Evolutionary conservation across 2,329 filamentous ascomycete species (phyloP), one percentile per base, ranked within the genome.

Genomic region (Bipolaris cookei): DNA sequence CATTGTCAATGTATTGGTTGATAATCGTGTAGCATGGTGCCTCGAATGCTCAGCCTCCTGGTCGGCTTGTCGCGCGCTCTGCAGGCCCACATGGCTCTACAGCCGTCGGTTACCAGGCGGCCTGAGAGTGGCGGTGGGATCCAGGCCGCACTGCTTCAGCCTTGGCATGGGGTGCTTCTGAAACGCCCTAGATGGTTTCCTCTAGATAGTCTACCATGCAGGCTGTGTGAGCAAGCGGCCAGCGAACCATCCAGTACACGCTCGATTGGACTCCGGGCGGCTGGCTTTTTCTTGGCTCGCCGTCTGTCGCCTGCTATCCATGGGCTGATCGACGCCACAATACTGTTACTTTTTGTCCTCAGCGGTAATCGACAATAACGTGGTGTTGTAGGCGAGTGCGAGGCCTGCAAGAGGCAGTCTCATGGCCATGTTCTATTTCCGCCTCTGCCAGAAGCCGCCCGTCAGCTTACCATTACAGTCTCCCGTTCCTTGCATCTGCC

Each of bases 51-150:
- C 66, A 72, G 70, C 51, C 46, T 55, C 57, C 62, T 63, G 68
- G 65, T 56, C 58, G 49, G 54, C 53, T 56, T 74, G 70, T 74
- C 71, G 70, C 69, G 72, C 69, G 70, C 66, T 64, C 59, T 59
- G 38, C 56, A 63, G 59, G 56, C 56, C 60, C 62, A 62, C 58
- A 65, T 63, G 52, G 48, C 49, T 55, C 52, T 55, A 54, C 51
- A 56, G 52, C 57, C 54, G 47, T 61, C 56, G 59, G 63, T 56
- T 52, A 58, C 59, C 45, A 53, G 51, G 52, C 54, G 54, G 35
- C 59, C 55, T 59, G 47, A 13, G 21, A 42, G 39, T 42, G 51
- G 51, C 53, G 50, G 51, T 59, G 62, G 59, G 56, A 59, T 52
- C 62, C 62, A 62, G 51, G 63, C 67, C 44, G 58, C 55, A 59